Evolutionary conservation across 495 filamentous ascomycete genomes (phyloP).

Genomic region (Sphaerosporella brunnea): DNA sequence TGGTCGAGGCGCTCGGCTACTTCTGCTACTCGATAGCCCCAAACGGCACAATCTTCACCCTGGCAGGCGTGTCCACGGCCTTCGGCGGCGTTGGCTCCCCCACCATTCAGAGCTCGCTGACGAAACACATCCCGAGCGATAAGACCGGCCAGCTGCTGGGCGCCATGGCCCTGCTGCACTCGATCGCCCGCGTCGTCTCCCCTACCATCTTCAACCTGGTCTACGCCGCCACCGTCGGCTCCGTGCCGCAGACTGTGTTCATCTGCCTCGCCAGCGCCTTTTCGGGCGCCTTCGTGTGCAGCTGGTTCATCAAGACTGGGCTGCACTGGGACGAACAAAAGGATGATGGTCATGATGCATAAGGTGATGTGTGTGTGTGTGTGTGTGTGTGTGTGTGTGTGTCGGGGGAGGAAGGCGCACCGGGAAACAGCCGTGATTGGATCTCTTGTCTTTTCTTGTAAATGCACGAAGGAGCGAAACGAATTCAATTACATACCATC

Average conservation of each 20-base stretch:
- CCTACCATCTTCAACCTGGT: slow-evolving; percentile 71
- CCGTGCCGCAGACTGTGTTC: slow-evolving; percentile 58
- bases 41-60: slow-evolving; percentile 37
- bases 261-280: slow-evolving; percentile 52
- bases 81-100: slow-evolving; percentile 73
- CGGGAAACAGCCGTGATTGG: too few species aligned
- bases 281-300: slow-evolving; percentile 50
- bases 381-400: too few species aligned
- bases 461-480: too few species aligned
- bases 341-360: too few species aligned
- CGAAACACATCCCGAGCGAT: slow-evolving; percentile 75
- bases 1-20: slow-evolving; percentile 63
- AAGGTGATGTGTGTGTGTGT: too few species aligned
- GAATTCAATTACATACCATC: too few species aligned
- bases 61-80: slow-evolving; percentile 51
- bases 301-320: slow-evolving; percentile 28
- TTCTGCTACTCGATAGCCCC: slow-evolving; percentile 50
- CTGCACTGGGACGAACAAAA: background rate
- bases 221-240: slow-evolving; percentile 62
- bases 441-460: too few species aligned
- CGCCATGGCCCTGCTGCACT: slow-evolving; percentile 70
- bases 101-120: slow-evolving; percentile 62
- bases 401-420: too few species aligned
- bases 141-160: slow-evolving; percentile 70
- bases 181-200: slow-evolving; percentile 56